Conservation (phyloP, 305 asterid species). For the Ruellia speciosa region DNA sequence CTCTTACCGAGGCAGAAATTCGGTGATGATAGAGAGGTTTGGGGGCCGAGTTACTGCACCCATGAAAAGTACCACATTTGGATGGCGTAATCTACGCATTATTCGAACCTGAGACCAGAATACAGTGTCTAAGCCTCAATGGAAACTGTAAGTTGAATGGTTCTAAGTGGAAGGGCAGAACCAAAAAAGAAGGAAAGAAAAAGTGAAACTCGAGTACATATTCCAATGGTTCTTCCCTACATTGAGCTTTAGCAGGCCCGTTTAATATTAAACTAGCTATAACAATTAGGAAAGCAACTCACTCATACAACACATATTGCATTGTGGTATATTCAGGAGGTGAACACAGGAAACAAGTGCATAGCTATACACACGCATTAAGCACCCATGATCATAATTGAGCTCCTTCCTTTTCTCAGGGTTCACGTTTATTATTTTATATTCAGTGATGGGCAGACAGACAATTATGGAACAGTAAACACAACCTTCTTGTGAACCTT, state of each 20-base stretch:
- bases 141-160: not conserved
- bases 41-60: slow-evolving; percentile 99
- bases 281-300: slow-evolving; percentile 12
- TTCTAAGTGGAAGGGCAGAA: too few species aligned
- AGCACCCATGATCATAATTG: not conserved
- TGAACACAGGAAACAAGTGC: not conserved
- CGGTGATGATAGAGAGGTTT: slow-evolving; percentile 90
- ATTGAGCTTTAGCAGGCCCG: not conserved
- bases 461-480: not conserved
- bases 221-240: too few species aligned
- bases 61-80: slow-evolving; percentile 95
- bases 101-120: slow-evolving; percentile 70
- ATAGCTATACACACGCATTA: not conserved
- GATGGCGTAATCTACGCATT: slow-evolving; percentile 97
- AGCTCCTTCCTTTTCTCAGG: not conserved
- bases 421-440: not conserved
- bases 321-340: slow-evolving; percentile 3
- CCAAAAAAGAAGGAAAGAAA: too few species aligned
- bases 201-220: too few species aligned
- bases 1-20: slow-evolving; percentile 80
- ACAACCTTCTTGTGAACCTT: slow-evolving; percentile 7
- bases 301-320: slow-evolving; percentile 14
- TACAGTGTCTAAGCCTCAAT: slow-evolving; percentile 20
- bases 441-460: not conserved
- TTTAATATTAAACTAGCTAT: slow-evolving; percentile 6